Base-by-base conservation (phyloP, 441 rosid species). In the Rhodomyrtus psidioides region DNA sequence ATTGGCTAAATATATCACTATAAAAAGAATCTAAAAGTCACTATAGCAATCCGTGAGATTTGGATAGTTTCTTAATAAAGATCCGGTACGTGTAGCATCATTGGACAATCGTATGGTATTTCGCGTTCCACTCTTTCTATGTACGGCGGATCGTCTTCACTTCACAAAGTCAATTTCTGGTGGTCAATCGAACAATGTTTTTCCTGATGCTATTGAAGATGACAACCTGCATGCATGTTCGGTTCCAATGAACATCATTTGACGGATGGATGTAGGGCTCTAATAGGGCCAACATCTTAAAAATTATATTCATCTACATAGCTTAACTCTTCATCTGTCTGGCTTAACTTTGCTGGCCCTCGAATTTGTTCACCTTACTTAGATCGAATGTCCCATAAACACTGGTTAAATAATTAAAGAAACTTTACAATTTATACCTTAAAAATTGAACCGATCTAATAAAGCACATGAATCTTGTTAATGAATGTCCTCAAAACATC, bases 31-130 rank as follows among this genome's bases (percentile, higher is more conserved):
- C 5, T 34, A 34, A 34, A 65, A 21, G 15, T 21, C 15, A 5
- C 2, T 6, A 2, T 6, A 2, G 30, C 14, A 30, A 4, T 62
- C 26, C 26, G 17, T 30, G 46, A 6, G 24, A 0, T 62, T 17
- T 62, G 75, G 42, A 30, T 9, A 3, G 26, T 28, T 28, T 27
- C 6, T 59, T 3, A 27, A 15, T 59, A 59, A 15, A 15, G 39
- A 0, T 8, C 12, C 0, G 2, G 13, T 5, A 19, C 42, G 1
- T 2, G 46, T 30, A 30, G 44, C 44, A 4, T 62, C 30, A 30
- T 9, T 59, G 6, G 34, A 27, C 39, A 14, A 27, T 14, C 28
- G 3, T 58, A 59, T 7, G 1, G 39, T 27, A 58, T n/a, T 62
- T 62, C 44, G 5, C 6, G 0, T 17, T 62, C 24, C 5, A 13